Evolutionary conservation across 306 rosid genomes (phyloP), one percentile per base, ranked within the genome.

Genomic region (Lupinus albus): DNA sequence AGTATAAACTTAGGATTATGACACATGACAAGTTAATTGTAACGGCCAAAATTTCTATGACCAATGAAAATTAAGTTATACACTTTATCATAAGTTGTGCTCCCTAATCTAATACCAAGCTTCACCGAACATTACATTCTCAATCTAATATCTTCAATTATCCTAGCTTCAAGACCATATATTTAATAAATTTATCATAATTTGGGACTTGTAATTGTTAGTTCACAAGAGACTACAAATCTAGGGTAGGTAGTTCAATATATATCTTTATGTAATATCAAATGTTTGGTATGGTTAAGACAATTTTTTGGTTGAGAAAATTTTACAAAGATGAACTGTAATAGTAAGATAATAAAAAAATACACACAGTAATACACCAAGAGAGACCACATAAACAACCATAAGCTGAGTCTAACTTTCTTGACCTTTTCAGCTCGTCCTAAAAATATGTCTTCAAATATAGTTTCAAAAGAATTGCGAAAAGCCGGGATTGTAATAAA

Each of bases 361-460:
- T 13, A 10, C 68, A n/a, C n/a, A n/a, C 11, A 57, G 12, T 36
- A 33, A 72, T 73, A 15, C 53, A 15, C 53, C 11, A 30, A 21
- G 39, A n/a, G 25, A 48, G 39, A 71, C 45, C 47, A 28, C 6
- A 47, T 28, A 78, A 59, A 73, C 25, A 14, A 33, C 64, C 11
- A 20, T 4, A 55, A 46, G 44, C 21, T 15, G 32, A 51, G 76
- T 79, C 48, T 39, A 56, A 69, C 69, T 79, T 79, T 79, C 83
- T 79, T 79, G 83, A 74, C 83, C 83, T 79, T 75, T 74, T 58
- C 55, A 79, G 80, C 83, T 41, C 74, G 59, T 74, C 80, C 83
- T 64, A 70, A 68, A 64, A 74, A 69, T 64, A 79, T 25, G 79
- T 38, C 79, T 63, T 79, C 68, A 55, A 73, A 64, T 49, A 49